Conservation (phyloP, 208 protist species). For the Wallacemonas sp. region DNA sequence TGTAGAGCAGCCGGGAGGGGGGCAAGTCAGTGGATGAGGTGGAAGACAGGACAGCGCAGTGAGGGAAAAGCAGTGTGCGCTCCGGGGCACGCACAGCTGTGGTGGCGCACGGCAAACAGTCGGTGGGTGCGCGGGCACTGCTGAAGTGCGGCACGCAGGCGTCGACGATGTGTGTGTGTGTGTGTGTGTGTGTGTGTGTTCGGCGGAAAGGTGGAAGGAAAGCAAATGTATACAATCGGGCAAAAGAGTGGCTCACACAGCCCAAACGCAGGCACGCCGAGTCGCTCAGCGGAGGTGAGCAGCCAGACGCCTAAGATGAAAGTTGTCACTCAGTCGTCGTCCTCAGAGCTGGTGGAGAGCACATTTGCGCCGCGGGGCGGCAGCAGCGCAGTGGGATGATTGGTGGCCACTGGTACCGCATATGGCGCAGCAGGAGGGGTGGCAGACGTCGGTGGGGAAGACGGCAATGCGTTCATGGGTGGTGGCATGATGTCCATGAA, state of each 20-base stretch:
- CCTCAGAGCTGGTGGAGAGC: slow-evolving; percentile 45
- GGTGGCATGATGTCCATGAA: background rate
- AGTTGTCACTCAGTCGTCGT: slow-evolving; percentile 11
- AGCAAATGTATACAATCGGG: background rate
- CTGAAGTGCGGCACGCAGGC: no score
- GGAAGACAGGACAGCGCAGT: no score
- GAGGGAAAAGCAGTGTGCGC: no score
- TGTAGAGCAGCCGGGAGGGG: no score
- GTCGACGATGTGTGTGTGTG: no score
- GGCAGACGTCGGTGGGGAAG: background rate
- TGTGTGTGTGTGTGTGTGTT: background rate
- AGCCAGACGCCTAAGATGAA: no score
- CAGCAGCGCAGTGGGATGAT: background rate
- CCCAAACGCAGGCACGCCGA: background rate
- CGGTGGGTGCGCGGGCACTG: no score
- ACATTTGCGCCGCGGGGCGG: slow-evolving; percentile 31
- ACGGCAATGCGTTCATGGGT: background rate
- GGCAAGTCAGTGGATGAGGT: no score
- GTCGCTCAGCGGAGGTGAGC: no score
- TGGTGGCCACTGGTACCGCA: background rate
- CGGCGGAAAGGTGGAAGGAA: background rate
- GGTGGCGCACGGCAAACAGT: no score
- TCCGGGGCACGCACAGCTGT: no score
- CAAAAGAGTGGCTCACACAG: background rate
- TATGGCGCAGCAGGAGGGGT: background rate